Percentiles rank a stretch among this genome's conserved stretches.
Evolutionary conservation across 192 early-diverging fungal species (phyloP).

Genomic region (Powellomyces hirtus): DNA sequence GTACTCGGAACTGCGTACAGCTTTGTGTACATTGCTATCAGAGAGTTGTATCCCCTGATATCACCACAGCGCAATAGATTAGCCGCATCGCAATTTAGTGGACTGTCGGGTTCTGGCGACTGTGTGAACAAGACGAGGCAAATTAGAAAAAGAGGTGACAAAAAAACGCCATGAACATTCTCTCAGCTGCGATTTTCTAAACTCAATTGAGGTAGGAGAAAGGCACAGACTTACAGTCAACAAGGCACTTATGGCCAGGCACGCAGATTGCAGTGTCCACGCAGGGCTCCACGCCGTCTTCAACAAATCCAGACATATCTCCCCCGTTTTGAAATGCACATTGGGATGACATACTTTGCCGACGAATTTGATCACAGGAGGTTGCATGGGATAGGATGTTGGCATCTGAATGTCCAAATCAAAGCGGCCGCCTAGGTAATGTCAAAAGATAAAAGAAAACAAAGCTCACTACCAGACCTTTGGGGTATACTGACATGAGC

Average conservation of each 20-base stretch:
- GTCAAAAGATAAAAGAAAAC: background rate
- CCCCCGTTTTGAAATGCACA: slow-evolving; percentile 92
- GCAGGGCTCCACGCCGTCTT: slow-evolving; percentile 93
- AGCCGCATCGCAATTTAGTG: slow-evolving; percentile 94
- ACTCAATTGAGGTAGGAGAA: background rate
- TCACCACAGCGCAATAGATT: slow-evolving; percentile 89
- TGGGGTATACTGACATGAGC: background rate
- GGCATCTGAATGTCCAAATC: slow-evolving; percentile 69
- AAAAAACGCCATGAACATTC: background rate
- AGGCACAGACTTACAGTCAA: slow-evolving; percentile 48
- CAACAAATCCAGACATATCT: slow-evolving; percentile 95
- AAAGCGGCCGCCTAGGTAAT: slow-evolving; percentile 60
- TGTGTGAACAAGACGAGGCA: slow-evolving; percentile 1
- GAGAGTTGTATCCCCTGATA: slow-evolving; percentile 76
- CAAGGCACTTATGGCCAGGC: slow-evolving; percentile 78
- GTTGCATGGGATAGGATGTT: slow-evolving; percentile 71
- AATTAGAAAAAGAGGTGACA: background rate
- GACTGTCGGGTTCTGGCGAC: slow-evolving; percentile 85
- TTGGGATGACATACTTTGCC: slow-evolving; percentile 89
- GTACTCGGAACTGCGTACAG: slow-evolving; percentile 54
- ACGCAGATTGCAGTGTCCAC: slow-evolving; percentile 87
- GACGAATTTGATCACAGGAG: slow-evolving; percentile 71
- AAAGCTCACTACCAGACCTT: background rate
- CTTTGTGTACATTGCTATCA: slow-evolving; percentile 82
- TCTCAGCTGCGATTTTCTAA: too few species aligned